Base-by-base conservation (phyloP, 129 eudicot genomes). In the Tagetes patula region DNA sequence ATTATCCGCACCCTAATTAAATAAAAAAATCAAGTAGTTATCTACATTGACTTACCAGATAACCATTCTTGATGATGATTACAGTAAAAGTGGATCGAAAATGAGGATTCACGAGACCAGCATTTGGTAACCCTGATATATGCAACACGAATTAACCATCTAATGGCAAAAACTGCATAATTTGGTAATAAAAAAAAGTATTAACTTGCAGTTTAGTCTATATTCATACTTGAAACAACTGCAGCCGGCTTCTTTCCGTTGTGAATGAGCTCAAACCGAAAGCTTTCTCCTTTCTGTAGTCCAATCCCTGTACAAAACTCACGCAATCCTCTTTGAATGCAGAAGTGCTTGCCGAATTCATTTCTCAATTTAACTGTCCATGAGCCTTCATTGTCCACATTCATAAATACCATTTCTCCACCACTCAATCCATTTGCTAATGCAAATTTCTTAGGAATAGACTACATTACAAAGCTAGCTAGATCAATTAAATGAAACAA, bases 51-150 rank as follows among this genome's bases (percentile, higher is more conserved):
- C 63, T 79, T 79, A 72, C 74, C 82, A 79, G 32, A 36, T 1
- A 0, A 20, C 43, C 38, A 1, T n/a, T 52, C 47, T 9, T 55
- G 58, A 65, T 27, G 20, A 27, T 33, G 30, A 8, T 33, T 55
- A 20, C 39, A 31, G 74, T 79, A 68, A 45, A 48, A 5, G 69
- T 72, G 43, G 69, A 36, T 56, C 41, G 34, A 40, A 79, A 79
- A 36, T 38, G 56, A 2, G 49, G 45, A 11, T 43, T 20, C 2
- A 5, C 5, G 33, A 45, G 53, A 36, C 38, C 8, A 1, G 9
- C 38, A 37, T 65, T 45, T 8, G 61, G 38, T 65, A n/a, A 34
- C 10, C 50, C 70, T 69, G 63, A 46, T 12, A 27, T 63, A 36
- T 52, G 52, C 52, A 47, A 47, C 52, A 52, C 14, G n/a, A n/a